Conservation (phyloP, 2,329 filamentous ascomycete genomes). For the Helotiales sp. region DNA sequence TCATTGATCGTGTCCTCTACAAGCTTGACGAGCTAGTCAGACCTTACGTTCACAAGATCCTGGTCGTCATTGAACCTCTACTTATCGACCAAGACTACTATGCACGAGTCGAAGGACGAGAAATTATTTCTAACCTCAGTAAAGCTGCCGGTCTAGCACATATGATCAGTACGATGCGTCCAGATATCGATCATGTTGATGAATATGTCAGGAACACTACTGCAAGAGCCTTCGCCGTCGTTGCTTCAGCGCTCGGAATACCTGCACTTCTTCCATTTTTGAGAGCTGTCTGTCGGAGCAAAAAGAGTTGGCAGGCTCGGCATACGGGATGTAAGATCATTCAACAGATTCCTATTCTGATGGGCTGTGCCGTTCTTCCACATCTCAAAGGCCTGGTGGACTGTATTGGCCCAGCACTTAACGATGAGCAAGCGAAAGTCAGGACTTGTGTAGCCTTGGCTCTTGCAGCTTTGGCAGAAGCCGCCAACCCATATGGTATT, state of each 20-base stretch:
- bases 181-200: conserved; percentile 97
- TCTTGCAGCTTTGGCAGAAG: conserved; percentile 92
- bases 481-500: conserved; percentile 97
- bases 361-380: conserved; percentile 95
- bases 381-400: conserved; percentile 96
- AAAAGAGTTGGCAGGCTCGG: conserved; percentile 98
- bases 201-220: conserved; percentile 99
- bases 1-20: conserved; percentile 97
- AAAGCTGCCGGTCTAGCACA: conserved; percentile 96
- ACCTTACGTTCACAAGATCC: conserved; percentile 95
- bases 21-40: conserved; percentile 96
- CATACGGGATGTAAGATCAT: conserved; percentile 99
- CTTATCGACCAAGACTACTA: conserved; percentile 99
- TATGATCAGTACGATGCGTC: conserved; percentile 99
- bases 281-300: conserved; percentile 92
- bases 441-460: conserved; percentile 93
- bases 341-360: conserved; percentile 96
- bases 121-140: conserved; percentile 97
- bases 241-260: conserved; percentile 93
- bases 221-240: conserved; percentile 93
- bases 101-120: conserved; percentile 93
- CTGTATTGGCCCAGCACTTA: conserved; percentile 92
- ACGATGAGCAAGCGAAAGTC: conserved; percentile 97
- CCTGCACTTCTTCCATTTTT: conserved; percentile 93
- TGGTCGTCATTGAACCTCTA: conserved; percentile 98